These are phyloP conservation scores for Fomes fomentarius DNA, from an alignment of 1,284 basidiomycete species.

Conservation along the genomic window DNA sequence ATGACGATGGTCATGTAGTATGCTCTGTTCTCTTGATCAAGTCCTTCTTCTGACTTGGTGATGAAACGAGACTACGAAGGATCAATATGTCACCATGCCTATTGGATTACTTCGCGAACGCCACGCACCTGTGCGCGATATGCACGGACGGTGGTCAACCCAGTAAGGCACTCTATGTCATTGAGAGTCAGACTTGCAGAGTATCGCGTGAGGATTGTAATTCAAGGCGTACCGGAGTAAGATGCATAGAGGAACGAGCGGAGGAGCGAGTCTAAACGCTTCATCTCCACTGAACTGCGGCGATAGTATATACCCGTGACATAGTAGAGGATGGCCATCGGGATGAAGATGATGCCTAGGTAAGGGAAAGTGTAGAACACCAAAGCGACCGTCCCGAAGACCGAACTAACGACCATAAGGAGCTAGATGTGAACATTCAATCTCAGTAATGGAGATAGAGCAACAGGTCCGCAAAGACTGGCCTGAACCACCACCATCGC, in stretches of 20 bases:
- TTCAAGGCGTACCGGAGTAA: constrained; percentile 38
- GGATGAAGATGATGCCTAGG: constrained; percentile 62
- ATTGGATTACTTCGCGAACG: no score
- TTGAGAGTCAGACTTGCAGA: constrained; percentile 11
- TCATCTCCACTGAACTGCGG: constrained; percentile 63
- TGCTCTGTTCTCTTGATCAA: constrained; percentile 72
- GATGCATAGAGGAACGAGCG: constrained; percentile 67
- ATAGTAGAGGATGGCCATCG: constrained; percentile 54
- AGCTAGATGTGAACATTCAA: constrained; percentile 36
- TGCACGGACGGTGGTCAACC: constrained; percentile 66
- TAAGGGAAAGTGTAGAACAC: constrained; percentile 69
- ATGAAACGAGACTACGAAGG: constrained; percentile 45
- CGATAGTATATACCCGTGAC: constrained; percentile 54
- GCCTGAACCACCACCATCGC: constrained; percentile 41
- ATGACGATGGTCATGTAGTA: constrained; percentile 78
- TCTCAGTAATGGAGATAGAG: no score
- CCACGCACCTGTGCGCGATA: constrained; percentile 47
- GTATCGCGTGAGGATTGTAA: neutral
- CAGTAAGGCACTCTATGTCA: constrained; percentile 60
- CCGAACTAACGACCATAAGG: constrained; percentile 40
- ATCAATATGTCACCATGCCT: neutral
- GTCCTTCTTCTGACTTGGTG: constrained; percentile 45
- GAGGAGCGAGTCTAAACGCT: constrained; percentile 72
- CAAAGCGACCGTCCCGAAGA: constrained; percentile 57
- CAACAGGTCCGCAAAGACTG: no score